Evolutionary conservation across 805 yeast species (phyloP), one percentile per base, ranked within the genome.

Genomic region (Sungouiozyma intestinalis): DNA sequence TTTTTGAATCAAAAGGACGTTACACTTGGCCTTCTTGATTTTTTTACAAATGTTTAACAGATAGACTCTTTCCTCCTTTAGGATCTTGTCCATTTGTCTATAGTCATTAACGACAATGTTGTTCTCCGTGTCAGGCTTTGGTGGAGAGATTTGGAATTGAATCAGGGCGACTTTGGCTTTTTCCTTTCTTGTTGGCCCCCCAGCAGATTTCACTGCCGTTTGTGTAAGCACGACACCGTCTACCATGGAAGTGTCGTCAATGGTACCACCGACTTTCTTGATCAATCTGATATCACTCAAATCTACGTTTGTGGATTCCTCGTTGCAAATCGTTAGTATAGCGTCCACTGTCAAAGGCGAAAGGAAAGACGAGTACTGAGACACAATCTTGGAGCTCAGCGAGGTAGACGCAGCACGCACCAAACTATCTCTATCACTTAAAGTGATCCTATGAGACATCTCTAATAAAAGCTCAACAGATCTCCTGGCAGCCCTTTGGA

Each of bases 61-160:
- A 62, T 92, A 92, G 21, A 95, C 92, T 62, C 99, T 81, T 72
- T 92, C 98, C 67, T 92, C 99, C 61, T 94, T 92, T 60, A 92
- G 72, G 53, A 92, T 92, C 69, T 90, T 92, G 66, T 92, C 99
- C 99, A 92, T 92, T 67, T 92, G 98, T 66, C 98, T 78, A 70
- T 92, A 92, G 65, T 92, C 99, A 60, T 85, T 92, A 42, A 92
- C 97, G 44, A 92, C 95, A 39, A 92, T 90, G 60, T 88, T 90
- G 65, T 92, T 92, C 68, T 92, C 98, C 82, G 94, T 82, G 60
- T 87, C 97, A 16, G 97, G 97, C 62, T 87, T 87, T 50, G 97
- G 97, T 18, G 97, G 96, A 16, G 95, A 85, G 48, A 87, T 74
- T 71, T 85, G 98, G 71, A 85, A 92, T 70, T 87, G 99, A 57